Evolutionary conservation across 2,329 filamentous ascomycete genomes (phyloP).

Genomic region (Stachybotrys chartarum): DNA sequence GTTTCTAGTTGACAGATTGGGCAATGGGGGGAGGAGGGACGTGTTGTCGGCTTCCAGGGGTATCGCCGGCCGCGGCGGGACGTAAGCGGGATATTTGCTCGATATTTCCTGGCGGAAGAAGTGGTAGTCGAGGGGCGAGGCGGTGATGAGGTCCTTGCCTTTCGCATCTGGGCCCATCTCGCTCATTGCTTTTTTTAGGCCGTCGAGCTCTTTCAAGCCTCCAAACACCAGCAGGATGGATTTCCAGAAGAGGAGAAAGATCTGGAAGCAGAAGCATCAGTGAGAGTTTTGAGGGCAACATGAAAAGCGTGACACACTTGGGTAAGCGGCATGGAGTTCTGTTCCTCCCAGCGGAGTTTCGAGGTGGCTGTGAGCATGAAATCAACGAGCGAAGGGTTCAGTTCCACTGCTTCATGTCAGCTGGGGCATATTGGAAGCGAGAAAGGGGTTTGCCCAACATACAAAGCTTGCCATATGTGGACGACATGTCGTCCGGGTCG

Average conservation of each 20-base stretch:
- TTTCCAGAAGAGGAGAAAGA: constrained; percentile 88
- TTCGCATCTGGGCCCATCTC: constrained; percentile 53
- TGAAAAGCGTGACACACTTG: constrained; percentile 37
- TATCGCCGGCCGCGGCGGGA: constrained; percentile 75
- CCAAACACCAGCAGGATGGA: constrained; percentile 80
- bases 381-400: constrained; percentile 63
- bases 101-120: constrained; percentile 94
- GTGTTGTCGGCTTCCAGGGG: constrained; percentile 87
- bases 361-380: constrained; percentile 64
- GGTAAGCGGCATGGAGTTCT: constrained; percentile 52
- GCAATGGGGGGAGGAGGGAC: constrained; percentile 79
- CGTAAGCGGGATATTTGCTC: constrained; percentile 95
- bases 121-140: constrained; percentile 93
- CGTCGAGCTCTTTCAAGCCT: constrained; percentile 63
- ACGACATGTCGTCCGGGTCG: constrained; percentile 39
- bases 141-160: constrained; percentile 75
- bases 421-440: not conserved
- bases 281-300: not conserved
- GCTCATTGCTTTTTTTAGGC: constrained; percentile 65
- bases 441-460: constrained; percentile 20
- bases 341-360: constrained; percentile 67
- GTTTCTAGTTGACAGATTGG: constrained; percentile 61
- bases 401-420: constrained; percentile 33
- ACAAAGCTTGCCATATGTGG: constrained; percentile 43
- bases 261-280: constrained; percentile 31